Percentiles rank a stretch among this genome's conserved stretches.
Evolutionary conservation across 305 asterid genomes (phyloP).

Genomic region (Rubia balearica): DNA sequence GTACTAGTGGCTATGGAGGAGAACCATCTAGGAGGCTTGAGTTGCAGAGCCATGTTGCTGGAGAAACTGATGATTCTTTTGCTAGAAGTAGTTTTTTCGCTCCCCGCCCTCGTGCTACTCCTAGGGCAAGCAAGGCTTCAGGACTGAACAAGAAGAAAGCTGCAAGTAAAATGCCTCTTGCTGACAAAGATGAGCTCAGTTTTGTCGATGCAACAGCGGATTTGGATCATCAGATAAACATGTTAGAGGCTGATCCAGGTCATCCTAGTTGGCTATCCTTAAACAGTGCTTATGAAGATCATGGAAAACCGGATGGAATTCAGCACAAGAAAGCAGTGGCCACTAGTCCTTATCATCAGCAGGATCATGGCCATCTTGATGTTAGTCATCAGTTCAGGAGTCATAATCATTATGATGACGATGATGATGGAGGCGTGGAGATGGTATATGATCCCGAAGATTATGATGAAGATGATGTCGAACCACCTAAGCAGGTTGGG

Average conservation of each 20-base stretch:
- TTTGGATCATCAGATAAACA: constrained; percentile 32
- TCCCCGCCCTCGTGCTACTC: constrained; percentile 16
- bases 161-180: constrained; percentile 23
- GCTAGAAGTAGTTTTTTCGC: constrained; percentile 16
- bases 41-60: constrained; percentile 49
- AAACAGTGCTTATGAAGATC: constrained; percentile 38
- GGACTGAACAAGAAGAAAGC: constrained; percentile 24
- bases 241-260: constrained; percentile 28
- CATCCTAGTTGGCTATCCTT: constrained; percentile 50
- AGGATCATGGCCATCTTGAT: constrained; percentile 9
- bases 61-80: constrained; percentile 24
- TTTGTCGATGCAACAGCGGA: constrained; percentile 25
- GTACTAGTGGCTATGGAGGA: constrained; percentile 28
- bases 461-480: constrained; percentile 45
- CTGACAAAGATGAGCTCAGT: constrained; percentile 29
- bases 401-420: constrained; percentile 15
- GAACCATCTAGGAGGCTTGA: constrained; percentile 43
- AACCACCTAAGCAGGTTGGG: constrained; percentile 40
- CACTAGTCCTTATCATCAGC: constrained; percentile 10
- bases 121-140: constrained; percentile 18
- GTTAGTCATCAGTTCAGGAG: constrained; percentile 18
- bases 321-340: not conserved
- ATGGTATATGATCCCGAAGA: constrained; percentile 26
- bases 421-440: constrained; percentile 14
- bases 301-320: not conserved